These are phyloP conservation scores for Aspergillus japonicus DNA, from an alignment of 2,329 filamentous ascomycete genomes.

Conservation along the genomic window DNA sequence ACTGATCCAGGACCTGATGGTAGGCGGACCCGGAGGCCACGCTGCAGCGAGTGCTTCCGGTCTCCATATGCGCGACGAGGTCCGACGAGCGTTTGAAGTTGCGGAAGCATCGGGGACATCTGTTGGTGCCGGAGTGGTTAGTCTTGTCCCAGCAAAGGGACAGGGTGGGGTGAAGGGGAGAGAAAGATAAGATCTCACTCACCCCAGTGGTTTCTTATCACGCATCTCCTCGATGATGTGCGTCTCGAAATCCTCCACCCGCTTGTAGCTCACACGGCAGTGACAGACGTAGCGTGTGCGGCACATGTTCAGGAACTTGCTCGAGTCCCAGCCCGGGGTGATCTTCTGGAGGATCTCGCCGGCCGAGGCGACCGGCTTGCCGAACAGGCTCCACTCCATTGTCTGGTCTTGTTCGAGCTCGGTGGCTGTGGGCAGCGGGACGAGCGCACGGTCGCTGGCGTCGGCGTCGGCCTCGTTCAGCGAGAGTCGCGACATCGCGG, in stretches of 20 bases:
- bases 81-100: slow-evolving; percentile 39
- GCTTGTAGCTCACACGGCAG: slow-evolving; percentile 31
- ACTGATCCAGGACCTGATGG: slow-evolving; percentile 37
- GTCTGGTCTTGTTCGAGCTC: slow-evolving; percentile 17
- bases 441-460: not conserved
- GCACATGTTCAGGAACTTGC: slow-evolving; percentile 32
- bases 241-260: slow-evolving; percentile 27
- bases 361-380: not conserved
- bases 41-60: slow-evolving; percentile 34
- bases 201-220: slow-evolving; percentile 20
- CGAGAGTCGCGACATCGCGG: not conserved
- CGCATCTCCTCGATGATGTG: slow-evolving; percentile 32
- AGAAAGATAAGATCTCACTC: not conserved
- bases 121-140: slow-evolving; percentile 11
- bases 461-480: not conserved
- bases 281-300: slow-evolving; percentile 35
- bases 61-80: slow-evolving; percentile 44
- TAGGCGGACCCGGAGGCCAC: slow-evolving; percentile 32
- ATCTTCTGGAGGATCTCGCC: slow-evolving; percentile 17
- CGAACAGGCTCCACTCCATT: slow-evolving; percentile 3
- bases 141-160: not conserved
- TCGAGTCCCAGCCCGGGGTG: slow-evolving; percentile 27
- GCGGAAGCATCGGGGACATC: slow-evolving; percentile 42
- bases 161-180: too few species aligned
- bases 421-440: not conserved